phyloP scores from a whole-genome alignment of 331 rosid genomes.

The Rosa hybrid region DNA sequence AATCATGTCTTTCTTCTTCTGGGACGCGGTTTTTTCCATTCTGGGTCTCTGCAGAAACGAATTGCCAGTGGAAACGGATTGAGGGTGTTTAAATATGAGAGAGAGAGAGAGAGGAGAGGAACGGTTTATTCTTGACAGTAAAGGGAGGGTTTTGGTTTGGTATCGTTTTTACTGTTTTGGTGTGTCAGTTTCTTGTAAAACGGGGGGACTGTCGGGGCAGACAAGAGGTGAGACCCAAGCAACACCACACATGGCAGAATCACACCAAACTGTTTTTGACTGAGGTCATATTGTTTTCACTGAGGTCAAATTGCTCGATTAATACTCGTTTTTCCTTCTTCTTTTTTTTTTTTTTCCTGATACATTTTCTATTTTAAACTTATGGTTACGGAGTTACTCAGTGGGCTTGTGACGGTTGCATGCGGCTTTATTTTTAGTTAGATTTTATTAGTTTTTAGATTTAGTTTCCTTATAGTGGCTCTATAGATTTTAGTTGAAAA shows the following conservation, averaged over 20 bases:
- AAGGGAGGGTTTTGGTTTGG: not conserved
- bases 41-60: not conserved
- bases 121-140: not conserved
- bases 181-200: not conserved
- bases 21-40: slow-evolving; percentile 1
- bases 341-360: too few relatives aligned
- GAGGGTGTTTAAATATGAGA: not conserved
- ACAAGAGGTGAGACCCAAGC: not conserved
- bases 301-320: too few relatives aligned
- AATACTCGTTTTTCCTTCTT: too few relatives aligned
- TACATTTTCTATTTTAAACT: too few relatives aligned
- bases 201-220: not conserved
- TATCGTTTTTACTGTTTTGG: not conserved
- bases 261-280: too few relatives aligned
- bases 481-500: too few relatives aligned
- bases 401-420: too few relatives aligned
- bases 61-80: not conserved
- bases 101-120: not conserved
- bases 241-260: not conserved
- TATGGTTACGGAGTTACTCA: too few relatives aligned
- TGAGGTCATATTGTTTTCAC: too few relatives aligned
- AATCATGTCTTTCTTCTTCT: slow-evolving; percentile 39
- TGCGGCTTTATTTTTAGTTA: too few relatives aligned
- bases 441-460: too few relatives aligned
- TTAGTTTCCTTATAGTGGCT: too few relatives aligned